A percentile compares a stretch with the other conserved stretches of the same genome.
These are phyloP conservation scores for Margaritispora aquatica DNA, from an alignment of 495 filamentous ascomycete species.

Conservation along the genomic window DNA sequence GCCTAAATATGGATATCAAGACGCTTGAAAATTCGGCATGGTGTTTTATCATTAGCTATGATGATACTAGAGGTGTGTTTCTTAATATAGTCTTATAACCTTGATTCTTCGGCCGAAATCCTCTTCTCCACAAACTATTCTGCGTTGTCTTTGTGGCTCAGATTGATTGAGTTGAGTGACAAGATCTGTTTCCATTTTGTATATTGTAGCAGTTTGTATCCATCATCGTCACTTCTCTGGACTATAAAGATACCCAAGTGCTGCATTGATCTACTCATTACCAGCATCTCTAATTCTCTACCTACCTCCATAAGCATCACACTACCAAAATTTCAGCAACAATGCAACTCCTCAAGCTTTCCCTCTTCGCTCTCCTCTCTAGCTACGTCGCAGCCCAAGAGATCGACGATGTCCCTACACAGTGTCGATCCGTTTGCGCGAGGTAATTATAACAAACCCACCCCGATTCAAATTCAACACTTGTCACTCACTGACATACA, in stretches of 20 bases:
- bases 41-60: neutral
- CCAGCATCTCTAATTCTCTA: neutral
- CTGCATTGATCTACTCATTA: neutral
- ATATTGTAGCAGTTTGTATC: neutral
- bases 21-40: neutral
- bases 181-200: neutral
- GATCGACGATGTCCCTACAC: slow-evolving; percentile 3
- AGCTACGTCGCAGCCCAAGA: neutral
- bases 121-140: neutral
- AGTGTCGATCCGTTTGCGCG: neutral
- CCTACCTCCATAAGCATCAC: too few relatives aligned
- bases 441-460: neutral
- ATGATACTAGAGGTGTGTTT: neutral
- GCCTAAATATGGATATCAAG: neutral
- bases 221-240: neutral
- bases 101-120: neutral
- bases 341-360: slow-evolving; percentile 4
- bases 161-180: neutral
- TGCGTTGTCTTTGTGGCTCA: neutral
- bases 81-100: neutral
- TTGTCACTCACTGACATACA: too few relatives aligned
- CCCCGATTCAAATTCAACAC: neutral
- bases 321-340: too few relatives aligned
- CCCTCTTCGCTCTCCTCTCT: slow-evolving; percentile 1
- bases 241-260: neutral